These are phyloP conservation scores for Wickerhamomyces chambardii DNA, from an alignment of 805 yeast species.

Conservation along the genomic window DNA sequence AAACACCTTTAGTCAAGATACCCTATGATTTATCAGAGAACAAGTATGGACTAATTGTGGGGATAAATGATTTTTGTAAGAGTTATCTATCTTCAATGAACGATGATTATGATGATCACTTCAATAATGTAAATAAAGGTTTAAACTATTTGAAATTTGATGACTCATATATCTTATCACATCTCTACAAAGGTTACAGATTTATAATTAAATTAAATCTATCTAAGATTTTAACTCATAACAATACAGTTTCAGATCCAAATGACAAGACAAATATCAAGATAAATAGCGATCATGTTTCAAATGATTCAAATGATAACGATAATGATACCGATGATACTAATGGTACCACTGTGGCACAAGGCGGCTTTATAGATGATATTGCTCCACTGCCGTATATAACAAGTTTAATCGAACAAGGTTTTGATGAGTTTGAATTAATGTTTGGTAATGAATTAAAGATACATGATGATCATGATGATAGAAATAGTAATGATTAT, in stretches of 20 bases:
- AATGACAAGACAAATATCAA: too few species aligned
- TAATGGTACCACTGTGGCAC: slow-evolving; percentile 3
- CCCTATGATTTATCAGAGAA: neutral
- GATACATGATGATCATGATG: neutral
- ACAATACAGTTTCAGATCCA: too few species aligned
- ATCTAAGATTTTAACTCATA: slow-evolving; percentile 1
- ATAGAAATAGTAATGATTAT: neutral
- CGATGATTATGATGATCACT: slow-evolving; percentile 22
- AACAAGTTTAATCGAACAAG: slow-evolving; percentile 14
- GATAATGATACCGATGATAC: slow-evolving; percentile 2
- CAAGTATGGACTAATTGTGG: neutral
- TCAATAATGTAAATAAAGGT: slow-evolving; percentile 7
- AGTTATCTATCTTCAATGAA: slow-evolving; percentile 10
- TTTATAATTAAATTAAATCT: neutral
- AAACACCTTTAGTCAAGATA: neutral
- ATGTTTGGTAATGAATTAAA: slow-evolving; percentile 18
- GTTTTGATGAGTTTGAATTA: slow-evolving; percentile 15
- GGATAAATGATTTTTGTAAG: neutral
- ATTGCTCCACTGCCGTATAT: slow-evolving; percentile 19
- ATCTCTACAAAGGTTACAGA: neutral
- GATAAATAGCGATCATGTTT: too few species aligned
- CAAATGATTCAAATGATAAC: neutral
- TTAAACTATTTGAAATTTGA: slow-evolving; percentile 8
- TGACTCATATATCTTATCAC: slow-evolving; percentile 8
- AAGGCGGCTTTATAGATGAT: slow-evolving; percentile 5